Conservation (phyloP, 192 early-diverging fungal genomes). For the Gryganskiella cystojenkinii region DNA sequence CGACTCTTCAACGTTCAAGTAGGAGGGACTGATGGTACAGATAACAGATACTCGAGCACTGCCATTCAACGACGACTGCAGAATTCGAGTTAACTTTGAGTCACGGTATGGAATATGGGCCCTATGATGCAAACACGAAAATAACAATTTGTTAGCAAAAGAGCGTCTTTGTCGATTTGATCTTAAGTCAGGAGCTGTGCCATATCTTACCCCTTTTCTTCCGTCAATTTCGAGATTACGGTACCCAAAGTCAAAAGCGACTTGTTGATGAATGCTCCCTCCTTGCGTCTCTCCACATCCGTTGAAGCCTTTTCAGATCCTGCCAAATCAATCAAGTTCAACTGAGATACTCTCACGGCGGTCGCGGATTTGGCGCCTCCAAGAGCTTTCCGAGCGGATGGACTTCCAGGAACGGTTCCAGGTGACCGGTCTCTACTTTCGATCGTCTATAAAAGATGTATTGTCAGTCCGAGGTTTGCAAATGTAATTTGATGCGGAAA, state of each 20-base stretch:
- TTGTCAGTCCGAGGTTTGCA: too few relatives aligned
- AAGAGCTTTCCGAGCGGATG: slow-evolving; percentile 43
- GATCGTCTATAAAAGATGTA: slow-evolving; percentile 73
- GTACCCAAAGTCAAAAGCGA: slow-evolving; percentile 88
- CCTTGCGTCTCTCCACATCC: slow-evolving; percentile 89
- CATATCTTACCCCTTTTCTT: slow-evolving; percentile 60
- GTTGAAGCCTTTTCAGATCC: slow-evolving; percentile 94
- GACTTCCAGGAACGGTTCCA: slow-evolving; percentile 22
- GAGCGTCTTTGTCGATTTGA: background rate
- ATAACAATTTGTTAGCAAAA: background rate
- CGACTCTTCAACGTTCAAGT: slow-evolving; percentile 84
- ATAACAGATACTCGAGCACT: slow-evolving; percentile 92
- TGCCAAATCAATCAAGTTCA: slow-evolving; percentile 96
- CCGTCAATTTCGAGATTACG: slow-evolving; percentile 92
- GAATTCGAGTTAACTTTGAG: slow-evolving; percentile 94
- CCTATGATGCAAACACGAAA: slow-evolving; percentile 12
- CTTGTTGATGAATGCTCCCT: slow-evolving; percentile 97
- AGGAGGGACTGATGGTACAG: slow-evolving; percentile 89
- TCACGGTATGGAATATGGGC: slow-evolving; percentile 97
- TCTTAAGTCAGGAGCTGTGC: background rate
- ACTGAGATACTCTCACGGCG: slow-evolving; percentile 52
- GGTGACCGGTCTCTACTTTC: slow-evolving; percentile 79
- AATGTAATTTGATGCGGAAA: too few relatives aligned
- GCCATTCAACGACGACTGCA: slow-evolving; percentile 93
- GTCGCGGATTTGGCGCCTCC: slow-evolving; percentile 24